Evolutionary conservation across 139 green algal genomes (phyloP).

Genomic region (Pleodorina starrii): DNA sequence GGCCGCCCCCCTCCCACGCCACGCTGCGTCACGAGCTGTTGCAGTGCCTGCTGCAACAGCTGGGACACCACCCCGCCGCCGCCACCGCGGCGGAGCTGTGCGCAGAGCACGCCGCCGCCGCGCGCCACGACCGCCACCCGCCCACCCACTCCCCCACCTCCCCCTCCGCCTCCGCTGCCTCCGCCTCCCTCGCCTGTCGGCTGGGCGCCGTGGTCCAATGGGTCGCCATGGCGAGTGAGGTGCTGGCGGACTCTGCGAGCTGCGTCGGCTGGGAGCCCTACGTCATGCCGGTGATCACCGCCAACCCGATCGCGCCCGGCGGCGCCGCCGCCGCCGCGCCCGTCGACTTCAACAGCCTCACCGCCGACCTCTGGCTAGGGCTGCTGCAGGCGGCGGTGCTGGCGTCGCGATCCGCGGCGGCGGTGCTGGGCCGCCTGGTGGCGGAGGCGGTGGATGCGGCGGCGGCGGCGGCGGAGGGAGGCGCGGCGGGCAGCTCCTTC

Average conservation of each 20-base stretch:
- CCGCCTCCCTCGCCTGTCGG: not conserved
- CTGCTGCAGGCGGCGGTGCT: constrained; percentile 72
- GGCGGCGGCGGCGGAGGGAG: not conserved
- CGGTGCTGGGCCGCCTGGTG: constrained; percentile 29
- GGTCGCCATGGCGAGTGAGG: constrained; percentile 67
- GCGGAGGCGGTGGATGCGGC: constrained; percentile 39
- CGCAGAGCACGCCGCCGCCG: constrained; percentile 20
- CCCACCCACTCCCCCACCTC: not conserved
- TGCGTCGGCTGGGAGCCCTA: constrained; percentile 83
- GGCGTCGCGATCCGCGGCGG: constrained; percentile 43
- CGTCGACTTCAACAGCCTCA: constrained; percentile 74
- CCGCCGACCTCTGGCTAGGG: constrained; percentile 82
- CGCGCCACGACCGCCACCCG: constrained; percentile 42
- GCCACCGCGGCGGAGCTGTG: constrained; percentile 27
- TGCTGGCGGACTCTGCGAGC: constrained; percentile 62
- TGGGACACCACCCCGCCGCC: constrained; percentile 41
- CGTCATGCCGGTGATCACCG: constrained; percentile 60
- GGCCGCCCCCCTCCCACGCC: not conserved
- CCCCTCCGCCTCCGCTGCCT: not conserved
- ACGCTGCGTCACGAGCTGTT: constrained; percentile 54
- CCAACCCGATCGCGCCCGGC: constrained; percentile 41
- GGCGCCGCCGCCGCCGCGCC: constrained; percentile 41
- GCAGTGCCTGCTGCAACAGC: constrained; percentile 45
- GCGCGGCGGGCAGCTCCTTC: too few species aligned
- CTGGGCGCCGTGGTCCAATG: constrained; percentile 50